Conservation (phyloP, 768 basidiomycete genomes). For the Boletales sp. region DNA sequence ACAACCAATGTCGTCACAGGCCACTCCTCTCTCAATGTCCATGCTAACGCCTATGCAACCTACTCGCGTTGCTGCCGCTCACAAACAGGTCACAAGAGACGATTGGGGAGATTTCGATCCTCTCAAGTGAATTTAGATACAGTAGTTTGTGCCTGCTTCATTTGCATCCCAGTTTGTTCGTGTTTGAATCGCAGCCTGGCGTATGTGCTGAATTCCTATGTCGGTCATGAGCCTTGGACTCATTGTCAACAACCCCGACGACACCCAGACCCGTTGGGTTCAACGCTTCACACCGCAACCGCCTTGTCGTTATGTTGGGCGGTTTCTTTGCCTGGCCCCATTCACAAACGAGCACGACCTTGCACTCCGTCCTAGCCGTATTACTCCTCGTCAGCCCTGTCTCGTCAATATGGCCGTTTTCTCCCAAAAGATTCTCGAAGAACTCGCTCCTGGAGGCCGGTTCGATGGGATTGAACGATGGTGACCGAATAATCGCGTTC, state of each 20-base stretch:
- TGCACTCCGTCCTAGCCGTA: constrained; percentile 9
- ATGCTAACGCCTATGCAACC: constrained; percentile 60
- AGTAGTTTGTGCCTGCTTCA: too few species aligned
- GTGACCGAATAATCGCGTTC: constrained; percentile 77
- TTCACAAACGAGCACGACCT: neutral
- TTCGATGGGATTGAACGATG: constrained; percentile 68
- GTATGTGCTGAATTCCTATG: neutral
- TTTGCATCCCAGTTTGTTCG: constrained; percentile 20
- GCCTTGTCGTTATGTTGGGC: constrained; percentile 7
- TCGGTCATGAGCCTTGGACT: constrained; percentile 5
- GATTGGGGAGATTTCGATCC: constrained; percentile 87
- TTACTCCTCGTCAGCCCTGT: constrained; percentile 20
- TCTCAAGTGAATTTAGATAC: constrained; percentile 21
- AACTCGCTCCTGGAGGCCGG: constrained; percentile 82
- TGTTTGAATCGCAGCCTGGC: constrained; percentile 18
- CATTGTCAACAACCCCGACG: neutral
- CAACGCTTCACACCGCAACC: too few species aligned
- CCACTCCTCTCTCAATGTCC: constrained; percentile 38
- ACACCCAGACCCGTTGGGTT: too few species aligned
- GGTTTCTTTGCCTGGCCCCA: neutral
- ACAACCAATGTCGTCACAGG: constrained; percentile 27
- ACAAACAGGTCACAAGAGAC: constrained; percentile 55
- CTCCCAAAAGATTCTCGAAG: constrained; percentile 77
- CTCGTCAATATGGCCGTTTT: constrained; percentile 73
- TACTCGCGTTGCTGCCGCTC: constrained; percentile 35